These are phyloP conservation scores for Massariosphaeria phaeospora DNA, from an alignment of 495 filamentous ascomycete species.

Conservation along the genomic window DNA sequence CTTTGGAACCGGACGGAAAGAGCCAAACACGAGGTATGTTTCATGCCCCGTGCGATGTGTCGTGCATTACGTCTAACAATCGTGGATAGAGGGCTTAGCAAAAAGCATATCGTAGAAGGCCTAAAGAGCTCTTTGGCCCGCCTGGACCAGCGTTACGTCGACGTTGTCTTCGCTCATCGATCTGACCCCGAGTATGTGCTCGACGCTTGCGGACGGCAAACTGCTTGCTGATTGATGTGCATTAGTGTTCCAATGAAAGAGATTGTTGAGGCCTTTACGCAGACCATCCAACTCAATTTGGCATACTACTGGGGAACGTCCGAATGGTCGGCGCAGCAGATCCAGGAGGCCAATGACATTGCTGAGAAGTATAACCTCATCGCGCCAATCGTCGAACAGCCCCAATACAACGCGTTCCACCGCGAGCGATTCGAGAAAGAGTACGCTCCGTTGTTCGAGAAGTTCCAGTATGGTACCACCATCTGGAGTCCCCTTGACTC, in stretches of 20 bases:
- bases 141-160: slow-evolving; percentile 46
- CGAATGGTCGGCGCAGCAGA: slow-evolving; percentile 54
- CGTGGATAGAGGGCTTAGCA: slow-evolving; percentile 37
- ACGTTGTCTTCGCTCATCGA: slow-evolving; percentile 48
- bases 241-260: slow-evolving; percentile 46
- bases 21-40: slow-evolving; percentile 44
- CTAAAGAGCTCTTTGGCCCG: slow-evolving; percentile 45
- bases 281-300: slow-evolving; percentile 45
- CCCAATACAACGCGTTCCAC: slow-evolving; percentile 55
- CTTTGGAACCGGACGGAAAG: slow-evolving; percentile 46
- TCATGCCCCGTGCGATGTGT: neutral
- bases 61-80: neutral
- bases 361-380: slow-evolving; percentile 55
- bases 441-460: slow-evolving; percentile 42
- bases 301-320: slow-evolving; percentile 54
- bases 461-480: slow-evolving; percentile 43
- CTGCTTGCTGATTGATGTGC: neutral
- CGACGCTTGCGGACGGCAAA: too few species aligned
- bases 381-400: slow-evolving; percentile 55
- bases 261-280: slow-evolving; percentile 50
- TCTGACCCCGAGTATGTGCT: slow-evolving; percentile 39
- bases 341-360: slow-evolving; percentile 51
- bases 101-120: slow-evolving; percentile 49
- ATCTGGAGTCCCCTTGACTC: slow-evolving; percentile 44
- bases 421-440: slow-evolving; percentile 51